Conservation (phyloP, 768 basidiomycete genomes). For the Cubamyces lactineus region DNA sequence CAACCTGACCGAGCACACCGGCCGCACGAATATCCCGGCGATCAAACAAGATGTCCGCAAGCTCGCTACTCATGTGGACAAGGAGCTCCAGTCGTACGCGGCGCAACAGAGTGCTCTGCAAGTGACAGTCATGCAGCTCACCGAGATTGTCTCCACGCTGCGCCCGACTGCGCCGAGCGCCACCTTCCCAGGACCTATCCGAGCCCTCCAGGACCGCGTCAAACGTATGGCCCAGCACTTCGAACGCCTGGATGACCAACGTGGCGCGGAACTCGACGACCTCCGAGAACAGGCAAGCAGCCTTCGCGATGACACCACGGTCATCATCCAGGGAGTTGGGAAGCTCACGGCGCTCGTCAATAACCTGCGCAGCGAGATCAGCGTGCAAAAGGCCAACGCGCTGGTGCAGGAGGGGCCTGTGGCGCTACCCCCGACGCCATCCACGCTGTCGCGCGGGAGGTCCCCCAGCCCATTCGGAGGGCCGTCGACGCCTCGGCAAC, state of each 20-base stretch:
- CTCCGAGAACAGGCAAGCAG: background rate
- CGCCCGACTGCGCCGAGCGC: background rate
- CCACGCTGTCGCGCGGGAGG: too few species aligned
- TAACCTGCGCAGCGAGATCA: background rate
- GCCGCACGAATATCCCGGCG: background rate
- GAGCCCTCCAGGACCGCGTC: background rate
- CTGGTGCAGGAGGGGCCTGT: too few species aligned
- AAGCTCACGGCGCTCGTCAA: background rate
- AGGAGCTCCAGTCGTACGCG: constrained; percentile 35
- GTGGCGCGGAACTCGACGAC: background rate
- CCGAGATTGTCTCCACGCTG: background rate
- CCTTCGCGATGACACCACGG: background rate
- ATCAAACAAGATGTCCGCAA: constrained; percentile 46
- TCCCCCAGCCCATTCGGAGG: too few species aligned
- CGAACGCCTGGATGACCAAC: background rate
- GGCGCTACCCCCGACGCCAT: background rate
- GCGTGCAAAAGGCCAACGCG: too few species aligned
- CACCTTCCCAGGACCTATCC: background rate
- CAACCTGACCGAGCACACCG: background rate
- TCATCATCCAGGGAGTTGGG: background rate
- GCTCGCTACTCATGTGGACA: constrained; percentile 50
- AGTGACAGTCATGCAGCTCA: background rate
- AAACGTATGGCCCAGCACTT: background rate
- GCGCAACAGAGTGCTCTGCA: background rate
- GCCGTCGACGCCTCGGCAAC: too few species aligned